Conservation (phyloP, 176 grass and related monocot species). For the Eleusine indica region DNA sequence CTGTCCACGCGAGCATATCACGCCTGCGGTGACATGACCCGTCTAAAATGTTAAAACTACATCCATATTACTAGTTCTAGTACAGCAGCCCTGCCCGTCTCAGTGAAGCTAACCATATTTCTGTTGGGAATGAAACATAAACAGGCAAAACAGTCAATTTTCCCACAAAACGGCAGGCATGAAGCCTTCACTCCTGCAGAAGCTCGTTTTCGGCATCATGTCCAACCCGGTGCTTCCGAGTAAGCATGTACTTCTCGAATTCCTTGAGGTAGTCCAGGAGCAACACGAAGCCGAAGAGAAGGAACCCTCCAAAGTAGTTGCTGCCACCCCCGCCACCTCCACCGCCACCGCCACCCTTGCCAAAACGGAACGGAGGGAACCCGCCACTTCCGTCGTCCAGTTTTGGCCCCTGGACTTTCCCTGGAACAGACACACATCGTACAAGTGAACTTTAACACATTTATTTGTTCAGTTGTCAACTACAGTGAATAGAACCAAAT, state of each 20-base stretch:
- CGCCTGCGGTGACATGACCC: not conserved
- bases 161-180: not conserved
- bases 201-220: constrained; percentile 1
- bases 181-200: not conserved
- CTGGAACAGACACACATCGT: constrained; percentile 1
- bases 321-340: constrained; percentile 48
- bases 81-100: not conserved
- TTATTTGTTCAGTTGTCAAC: not conserved
- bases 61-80: not conserved
- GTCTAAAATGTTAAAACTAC: not conserved
- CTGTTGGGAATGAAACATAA: not conserved
- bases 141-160: not conserved
- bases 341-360: constrained; percentile 48
- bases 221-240: constrained; percentile 38
- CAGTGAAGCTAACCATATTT: not conserved
- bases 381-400: constrained; percentile 55
- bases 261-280: constrained; percentile 63
- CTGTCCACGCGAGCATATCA: not conserved
- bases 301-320: constrained; percentile 59
- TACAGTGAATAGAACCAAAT: not conserved
- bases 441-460: not conserved
- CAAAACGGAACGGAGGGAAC: constrained; percentile 55
- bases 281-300: constrained; percentile 56
- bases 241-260: constrained; percentile 44
- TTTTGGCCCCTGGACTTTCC: constrained; percentile 50